These are phyloP conservation scores for Panaeolus cyanescens DNA, from an alignment of 768 basidiomycete genomes.

Conservation along the genomic window DNA sequence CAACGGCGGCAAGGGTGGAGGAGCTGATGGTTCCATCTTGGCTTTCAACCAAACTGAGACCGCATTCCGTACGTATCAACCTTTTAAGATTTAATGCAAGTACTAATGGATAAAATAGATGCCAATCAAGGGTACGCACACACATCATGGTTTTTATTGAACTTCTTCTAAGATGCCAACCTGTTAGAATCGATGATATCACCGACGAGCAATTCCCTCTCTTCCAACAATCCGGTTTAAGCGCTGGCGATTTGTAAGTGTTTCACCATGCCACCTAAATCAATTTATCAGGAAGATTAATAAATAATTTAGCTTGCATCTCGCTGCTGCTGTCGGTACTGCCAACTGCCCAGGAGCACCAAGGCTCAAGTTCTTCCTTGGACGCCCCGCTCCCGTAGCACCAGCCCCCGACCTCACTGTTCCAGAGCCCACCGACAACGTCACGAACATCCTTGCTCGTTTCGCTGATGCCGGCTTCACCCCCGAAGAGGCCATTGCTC, in stretches of 20 bases:
- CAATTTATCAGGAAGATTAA: no score
- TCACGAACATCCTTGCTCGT: slow-evolving; percentile 31
- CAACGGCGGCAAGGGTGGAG: slow-evolving; percentile 34
- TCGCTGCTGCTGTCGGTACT: slow-evolving; percentile 47
- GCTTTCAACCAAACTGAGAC: slow-evolving; percentile 44
- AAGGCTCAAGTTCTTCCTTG: slow-evolving; percentile 40
- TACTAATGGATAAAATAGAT: not conserved
- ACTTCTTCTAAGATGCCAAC: no score
- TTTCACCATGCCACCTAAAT: not conserved
- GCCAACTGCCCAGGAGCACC: slow-evolving; percentile 47
- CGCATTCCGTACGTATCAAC: slow-evolving; percentile 27
- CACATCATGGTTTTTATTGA: no score
- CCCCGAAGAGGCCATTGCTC: slow-evolving; percentile 35
- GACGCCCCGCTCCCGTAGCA: slow-evolving; percentile 33
- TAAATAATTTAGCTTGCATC: slow-evolving; percentile 36
- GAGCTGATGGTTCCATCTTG: slow-evolving; percentile 53
- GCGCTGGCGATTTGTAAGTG: slow-evolving; percentile 49
- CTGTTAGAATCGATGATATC: slow-evolving; percentile 7
- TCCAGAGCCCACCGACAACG: slow-evolving; percentile 22
- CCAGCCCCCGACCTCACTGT: slow-evolving; percentile 26
- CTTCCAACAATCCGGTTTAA: slow-evolving; percentile 20
- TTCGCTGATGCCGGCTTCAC: slow-evolving; percentile 37
- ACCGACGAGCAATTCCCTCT: slow-evolving; percentile 7
- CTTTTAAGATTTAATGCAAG: not conserved
- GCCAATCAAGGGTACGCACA: slow-evolving; percentile 37